Evolutionary conservation across 2,329 filamentous ascomycete species (phyloP), one percentile per base, ranked within the genome.

Genomic region (Ceratocystiopsis sp.): DNA sequence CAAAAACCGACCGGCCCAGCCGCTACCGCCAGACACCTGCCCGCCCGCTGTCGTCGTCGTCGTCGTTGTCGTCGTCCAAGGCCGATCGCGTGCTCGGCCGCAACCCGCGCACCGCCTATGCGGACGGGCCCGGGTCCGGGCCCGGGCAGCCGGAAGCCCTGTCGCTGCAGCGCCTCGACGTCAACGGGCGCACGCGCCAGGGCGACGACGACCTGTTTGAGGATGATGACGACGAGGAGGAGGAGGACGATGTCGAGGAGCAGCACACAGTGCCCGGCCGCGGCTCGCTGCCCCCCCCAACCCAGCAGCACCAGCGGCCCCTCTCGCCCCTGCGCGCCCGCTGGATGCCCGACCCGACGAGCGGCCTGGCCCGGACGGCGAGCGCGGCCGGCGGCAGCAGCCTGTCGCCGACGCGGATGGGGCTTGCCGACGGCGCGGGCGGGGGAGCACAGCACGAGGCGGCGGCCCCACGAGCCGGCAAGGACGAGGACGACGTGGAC

Each of bases 51-150:
- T 7, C 19, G 7, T 21, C 4, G 19, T 21, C 4, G 12, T 25
- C 41, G 18, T 35, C 41, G 25, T 4, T 16, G 14, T 55, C 59
- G 8, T 65, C 64, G 13, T 73, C 68, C 53, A 76, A 76, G 51
- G 73, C 73, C 7, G 73, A 76, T 51, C 66, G 71, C 29, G 60
- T 76, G 2, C 62, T 76, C 2, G 72, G 73, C 34, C 66, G 72
- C 5, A 71, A 74, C 45, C 70, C 71, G 12, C 69, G 65, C 50
- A 55, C 71, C 14, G 37, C 21, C 15, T 75, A 75, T 50, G 65
- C 61, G 11, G 70, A 76, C 49, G 61, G 40, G 34, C 11, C 19
- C 15, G 38, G 16, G n/a, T 8, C 21, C 21, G 4, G 4, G 21
- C 21, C 21, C 25, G 10, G 10, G 7, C 25, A 8, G 25, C 5